Base-by-base conservation (phyloP, 495 filamentous ascomycete species). In the Neurospora cerealis region DNA sequence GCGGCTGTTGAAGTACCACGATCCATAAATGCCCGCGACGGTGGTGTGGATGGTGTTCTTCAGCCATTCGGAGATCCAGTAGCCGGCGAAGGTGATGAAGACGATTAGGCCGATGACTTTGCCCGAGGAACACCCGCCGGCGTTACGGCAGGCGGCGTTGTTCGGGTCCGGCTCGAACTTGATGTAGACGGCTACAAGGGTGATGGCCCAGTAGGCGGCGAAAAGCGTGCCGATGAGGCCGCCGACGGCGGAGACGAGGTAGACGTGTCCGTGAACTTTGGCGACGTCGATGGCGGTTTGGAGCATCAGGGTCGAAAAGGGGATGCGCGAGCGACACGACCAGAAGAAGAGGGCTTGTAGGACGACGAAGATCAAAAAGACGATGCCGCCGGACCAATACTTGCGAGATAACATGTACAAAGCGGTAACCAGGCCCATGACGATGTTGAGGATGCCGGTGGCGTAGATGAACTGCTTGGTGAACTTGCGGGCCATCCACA, bases 401-500 rank as follows among this genome's bases (percentile, higher is more conserved):
- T 89, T 87, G 15, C 88, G 81, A 4, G 83, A 79, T 73, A 97
- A 85, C 78, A 95, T 89, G 62, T 91, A 91, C 80, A 97, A 93
- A 62, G 93, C 85, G 0, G 92, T 87, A 2, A 77, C 85, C 37
- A 86, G 75, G 15, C 81, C 82, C 78, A 96, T 94, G 36, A 95
- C 76, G 4, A 96, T 87, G 83, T 96, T 96, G 36, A 96, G 91
- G 69, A 97, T 93, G 21, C 91, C 95, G 1, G 94, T 96, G 70
- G 91, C 90, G 92, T 93, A 97, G 77, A 98, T 94, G 75, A 95
- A 93, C 76, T 93, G 89, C 79, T 97, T 97, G 5, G 95, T 94
- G 75, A 95, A 97, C 71, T 87, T 84, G 62, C 95, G 89, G 44
- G 93, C 93, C 13, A 91, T 81, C 78, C 89, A 86, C 74, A 97